Conservation (phyloP, 306 rosid species). For the Ammopiptanthus mongolicus region DNA sequence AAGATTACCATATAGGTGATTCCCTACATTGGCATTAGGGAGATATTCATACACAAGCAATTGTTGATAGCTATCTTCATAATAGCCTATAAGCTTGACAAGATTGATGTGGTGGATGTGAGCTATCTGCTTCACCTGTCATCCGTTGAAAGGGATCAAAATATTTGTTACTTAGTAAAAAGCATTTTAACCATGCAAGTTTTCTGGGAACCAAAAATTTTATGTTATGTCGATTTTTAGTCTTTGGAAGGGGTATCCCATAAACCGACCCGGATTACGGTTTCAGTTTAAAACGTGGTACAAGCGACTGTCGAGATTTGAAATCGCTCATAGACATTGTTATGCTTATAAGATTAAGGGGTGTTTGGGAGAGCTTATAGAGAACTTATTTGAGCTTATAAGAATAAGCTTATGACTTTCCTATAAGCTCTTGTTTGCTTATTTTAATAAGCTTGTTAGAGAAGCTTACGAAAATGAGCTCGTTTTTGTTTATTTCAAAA, state of each 20-base stretch:
- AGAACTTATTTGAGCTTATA: too few relatives aligned
- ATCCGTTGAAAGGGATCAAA: background rate
- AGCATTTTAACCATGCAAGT: background rate
- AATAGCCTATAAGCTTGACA: constrained; percentile 59
- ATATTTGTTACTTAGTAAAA: background rate
- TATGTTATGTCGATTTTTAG: background rate
- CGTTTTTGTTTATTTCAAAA: too few relatives aligned
- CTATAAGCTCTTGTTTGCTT: too few relatives aligned
- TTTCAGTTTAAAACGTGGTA: too few relatives aligned
- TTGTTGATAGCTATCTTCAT: constrained; percentile 54
- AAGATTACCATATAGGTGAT: constrained; percentile 57
- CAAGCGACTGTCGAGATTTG: too few relatives aligned
- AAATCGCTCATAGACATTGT: background rate
- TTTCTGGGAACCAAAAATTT: background rate
- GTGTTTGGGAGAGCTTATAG: too few relatives aligned
- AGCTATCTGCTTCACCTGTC: constrained; percentile 55
- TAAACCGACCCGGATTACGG: too few relatives aligned
- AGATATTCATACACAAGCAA: constrained; percentile 59
- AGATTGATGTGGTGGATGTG: constrained; percentile 48
- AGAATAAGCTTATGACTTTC: too few relatives aligned
- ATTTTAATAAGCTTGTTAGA: too few relatives aligned
- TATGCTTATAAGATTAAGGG: too few relatives aligned
- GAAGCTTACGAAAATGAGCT: too few relatives aligned
- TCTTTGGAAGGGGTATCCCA: background rate
- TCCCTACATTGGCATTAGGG: constrained; percentile 63